These are phyloP conservation scores for Syzygium grande DNA, from an alignment of 345 rosid species.

Conservation along the genomic window DNA sequence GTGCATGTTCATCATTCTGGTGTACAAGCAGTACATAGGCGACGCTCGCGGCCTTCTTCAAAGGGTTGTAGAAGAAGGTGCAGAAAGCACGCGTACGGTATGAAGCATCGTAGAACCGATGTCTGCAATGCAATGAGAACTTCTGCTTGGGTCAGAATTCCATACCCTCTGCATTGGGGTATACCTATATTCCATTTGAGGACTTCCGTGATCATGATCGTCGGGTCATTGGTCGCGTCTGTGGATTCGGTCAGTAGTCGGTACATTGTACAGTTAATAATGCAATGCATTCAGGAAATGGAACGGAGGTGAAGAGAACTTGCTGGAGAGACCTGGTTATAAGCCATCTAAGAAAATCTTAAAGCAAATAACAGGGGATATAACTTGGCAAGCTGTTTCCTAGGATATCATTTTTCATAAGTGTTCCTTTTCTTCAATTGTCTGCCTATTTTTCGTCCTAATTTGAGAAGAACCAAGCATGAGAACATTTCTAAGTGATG, in stretches of 20 bases:
- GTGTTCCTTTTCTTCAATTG: neutral
- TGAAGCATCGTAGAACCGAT: constrained; percentile 92
- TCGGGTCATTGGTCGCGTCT: constrained; percentile 78
- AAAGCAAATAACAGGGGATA: neutral
- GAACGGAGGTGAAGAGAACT: neutral
- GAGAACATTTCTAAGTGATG: neutral
- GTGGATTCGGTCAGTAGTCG: constrained; percentile 69
- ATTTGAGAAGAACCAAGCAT: neutral
- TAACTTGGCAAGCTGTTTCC: neutral
- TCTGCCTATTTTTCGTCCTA: neutral
- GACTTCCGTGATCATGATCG: constrained; percentile 80
- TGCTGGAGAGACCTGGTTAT: neutral
- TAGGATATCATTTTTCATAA: neutral
- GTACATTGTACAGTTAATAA: neutral
- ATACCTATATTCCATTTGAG: constrained; percentile 65
- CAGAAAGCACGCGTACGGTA: constrained; percentile 72
- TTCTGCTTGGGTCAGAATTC: constrained; percentile 88
- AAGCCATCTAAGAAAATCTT: neutral
- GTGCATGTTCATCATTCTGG: no score
- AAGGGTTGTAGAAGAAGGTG: constrained; percentile 11
- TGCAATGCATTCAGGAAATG: neutral
- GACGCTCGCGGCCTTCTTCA: no score
- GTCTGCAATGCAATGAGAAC: constrained; percentile 78
- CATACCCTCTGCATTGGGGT: constrained; percentile 93
- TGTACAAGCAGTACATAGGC: no score